Evolutionary conservation across 2,329 filamentous ascomycete species (phyloP).

Genomic region (Boeremia lycopersici): DNA sequence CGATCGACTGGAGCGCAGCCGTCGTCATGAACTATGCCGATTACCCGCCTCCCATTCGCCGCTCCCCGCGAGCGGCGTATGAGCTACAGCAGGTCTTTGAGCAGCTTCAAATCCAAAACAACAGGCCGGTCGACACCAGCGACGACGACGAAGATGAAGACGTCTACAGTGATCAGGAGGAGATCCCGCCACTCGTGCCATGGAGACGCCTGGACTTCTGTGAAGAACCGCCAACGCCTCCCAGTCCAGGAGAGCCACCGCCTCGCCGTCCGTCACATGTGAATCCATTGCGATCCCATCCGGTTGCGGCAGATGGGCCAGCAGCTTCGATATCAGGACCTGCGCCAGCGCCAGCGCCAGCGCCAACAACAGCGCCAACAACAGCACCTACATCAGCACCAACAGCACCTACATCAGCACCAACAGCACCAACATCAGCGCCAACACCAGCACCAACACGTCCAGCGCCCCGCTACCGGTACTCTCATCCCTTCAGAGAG

Average conservation of each 20-base stretch:
- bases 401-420: constrained; percentile 5
- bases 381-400: neutral
- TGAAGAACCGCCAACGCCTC: neutral
- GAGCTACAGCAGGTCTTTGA: constrained; percentile 22
- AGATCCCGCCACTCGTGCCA: constrained; percentile 26
- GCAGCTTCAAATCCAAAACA: constrained; percentile 15
- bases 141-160: neutral
- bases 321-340: neutral
- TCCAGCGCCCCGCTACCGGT: constrained; percentile 3
- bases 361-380: constrained; percentile 1
- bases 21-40: constrained; percentile 26
- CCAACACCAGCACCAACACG: constrained; percentile 6
- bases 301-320: constrained; percentile 6
- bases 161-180: constrained; percentile 16
- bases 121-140: neutral
- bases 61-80: constrained; percentile 26
- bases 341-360: constrained; percentile 9
- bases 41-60: constrained; percentile 25
- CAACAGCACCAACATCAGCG: constrained; percentile 2
- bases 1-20: constrained; percentile 2
- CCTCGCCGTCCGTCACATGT: constrained; percentile 18
- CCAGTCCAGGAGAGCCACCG: constrained; percentile 6
- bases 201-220: constrained; percentile 16
- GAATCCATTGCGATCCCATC: constrained; percentile 29
- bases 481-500: constrained; percentile 19